phyloP scores from a whole-genome alignment of 2,329 filamentous ascomycete genomes.

The Talaromyces marneffei region DNA sequence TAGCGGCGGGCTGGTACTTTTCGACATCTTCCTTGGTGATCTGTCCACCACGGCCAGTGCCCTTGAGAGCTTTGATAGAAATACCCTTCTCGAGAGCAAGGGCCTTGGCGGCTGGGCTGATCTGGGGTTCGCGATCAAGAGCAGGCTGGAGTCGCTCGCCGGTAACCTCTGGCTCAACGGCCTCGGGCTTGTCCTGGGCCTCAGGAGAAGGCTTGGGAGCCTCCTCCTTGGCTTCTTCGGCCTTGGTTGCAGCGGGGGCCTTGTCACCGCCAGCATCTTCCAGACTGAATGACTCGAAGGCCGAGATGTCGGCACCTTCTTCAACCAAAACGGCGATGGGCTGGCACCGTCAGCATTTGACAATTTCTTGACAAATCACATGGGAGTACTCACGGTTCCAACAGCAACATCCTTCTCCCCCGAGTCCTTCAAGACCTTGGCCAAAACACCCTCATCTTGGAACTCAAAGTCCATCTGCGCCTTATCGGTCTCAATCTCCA shows the following conservation, averaged over 20 bases:
- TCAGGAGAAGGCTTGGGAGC: constrained; percentile 45
- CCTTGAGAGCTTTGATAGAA: constrained; percentile 72
- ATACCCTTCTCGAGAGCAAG: constrained; percentile 81
- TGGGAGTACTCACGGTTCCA: constrained; percentile 69
- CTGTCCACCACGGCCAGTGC: constrained; percentile 75
- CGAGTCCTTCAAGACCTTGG: constrained; percentile 86
- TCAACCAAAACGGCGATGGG: constrained; percentile 94
- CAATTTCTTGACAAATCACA: neutral
- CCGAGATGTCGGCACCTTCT: constrained; percentile 76
- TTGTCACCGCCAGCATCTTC: constrained; percentile 87
- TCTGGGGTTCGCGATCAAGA: constrained; percentile 74
- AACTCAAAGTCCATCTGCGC: constrained; percentile 99
- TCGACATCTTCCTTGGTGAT: constrained; percentile 92
- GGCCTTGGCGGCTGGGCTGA: constrained; percentile 67
- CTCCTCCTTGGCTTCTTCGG: constrained; percentile 54
- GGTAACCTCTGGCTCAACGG: constrained; percentile 66
- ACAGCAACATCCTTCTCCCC: constrained; percentile 92
- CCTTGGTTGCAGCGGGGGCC: constrained; percentile 53
- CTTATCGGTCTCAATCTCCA: constrained; percentile 99
- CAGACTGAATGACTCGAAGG: constrained; percentile 82
- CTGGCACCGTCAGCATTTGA: constrained; percentile 45
- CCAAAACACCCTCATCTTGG: constrained; percentile 93
- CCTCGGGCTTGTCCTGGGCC: constrained; percentile 25
- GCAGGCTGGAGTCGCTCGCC: constrained; percentile 74
- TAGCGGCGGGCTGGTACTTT: constrained; percentile 61